Evolutionary conservation across 495 filamentous ascomycete genomes (phyloP), one percentile per base, ranked within the genome.

Genomic region (Rhizodiscina lignyota): DNA sequence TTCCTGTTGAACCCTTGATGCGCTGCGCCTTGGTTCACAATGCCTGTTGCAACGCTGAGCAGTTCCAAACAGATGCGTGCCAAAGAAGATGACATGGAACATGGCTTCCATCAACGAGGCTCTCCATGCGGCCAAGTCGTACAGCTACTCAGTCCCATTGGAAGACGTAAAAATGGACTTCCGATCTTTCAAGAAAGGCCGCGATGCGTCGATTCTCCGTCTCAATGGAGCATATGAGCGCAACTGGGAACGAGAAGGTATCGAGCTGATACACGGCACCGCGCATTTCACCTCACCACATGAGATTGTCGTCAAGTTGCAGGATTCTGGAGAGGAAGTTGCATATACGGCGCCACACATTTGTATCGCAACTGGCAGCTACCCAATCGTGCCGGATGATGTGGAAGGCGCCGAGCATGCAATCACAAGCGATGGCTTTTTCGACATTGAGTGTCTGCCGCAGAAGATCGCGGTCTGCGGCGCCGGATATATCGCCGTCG

Each of bases 1-100:
- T n/a, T n/a, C n/a, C n/a, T n/a, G n/a, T n/a, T n/a, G n/a, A n/a
- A n/a, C n/a, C n/a, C n/a, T n/a, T n/a, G n/a, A n/a, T n/a, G n/a
- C n/a, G n/a, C n/a, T n/a, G n/a, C n/a, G n/a, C n/a, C n/a, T n/a
- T n/a, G n/a, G n/a, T n/a, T n/a, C n/a, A n/a, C n/a, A n/a, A n/a
- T n/a, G n/a, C n/a, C n/a, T n/a, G n/a, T n/a, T n/a, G n/a, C n/a
- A n/a, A n/a, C n/a, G n/a, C n/a, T n/a, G n/a, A n/a, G n/a, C n/a
- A n/a, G n/a, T n/a, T n/a, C n/a, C 17, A 54, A 43, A 22, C 34
- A 73, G 70, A 20, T 73, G 70, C 45, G 67, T 72, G 5, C 69
- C 69, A 23, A 73, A 73, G 53, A 75, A 75, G 47, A 67, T 70
- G 58, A 71, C 68, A 32, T 73, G 67, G 65, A 70, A 73, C 48